These are phyloP conservation scores for Globisporangium echinulatum DNA, from an alignment of 352 stramenopile species.

Conservation along the genomic window DNA sequence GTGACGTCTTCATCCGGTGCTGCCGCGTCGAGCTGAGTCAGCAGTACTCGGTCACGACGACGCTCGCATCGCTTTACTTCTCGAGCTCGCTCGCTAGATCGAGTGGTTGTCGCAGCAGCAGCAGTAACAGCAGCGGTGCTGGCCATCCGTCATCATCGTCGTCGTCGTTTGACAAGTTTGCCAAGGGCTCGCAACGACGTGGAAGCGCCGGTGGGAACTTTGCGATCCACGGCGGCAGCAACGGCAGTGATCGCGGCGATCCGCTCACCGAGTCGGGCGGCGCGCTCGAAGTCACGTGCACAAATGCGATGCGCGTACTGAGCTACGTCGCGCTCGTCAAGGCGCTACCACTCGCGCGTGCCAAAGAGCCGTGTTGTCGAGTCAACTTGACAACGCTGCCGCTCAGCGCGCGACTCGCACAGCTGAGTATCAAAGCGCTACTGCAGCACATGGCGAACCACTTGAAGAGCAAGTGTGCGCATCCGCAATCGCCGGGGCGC, in stretches of 20 bases:
- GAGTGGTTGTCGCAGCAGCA: neutral
- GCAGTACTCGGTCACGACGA: slow-evolving; percentile 13
- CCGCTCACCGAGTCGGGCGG: slow-evolving; percentile 1
- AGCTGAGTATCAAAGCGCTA: slow-evolving; percentile 42
- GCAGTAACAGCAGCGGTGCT: neutral
- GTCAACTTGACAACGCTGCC: slow-evolving; percentile 3
- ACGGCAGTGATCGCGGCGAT: neutral
- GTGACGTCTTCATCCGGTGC: slow-evolving; percentile 52
- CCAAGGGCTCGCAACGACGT: slow-evolving; percentile 1
- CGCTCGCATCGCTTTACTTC: slow-evolving; percentile 15
- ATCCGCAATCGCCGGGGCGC: neutral
- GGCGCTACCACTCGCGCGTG: slow-evolving; percentile 24
- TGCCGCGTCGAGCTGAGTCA: slow-evolving; percentile 24
- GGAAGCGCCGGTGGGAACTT: slow-evolving; percentile 7
- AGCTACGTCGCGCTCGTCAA: slow-evolving; percentile 24
- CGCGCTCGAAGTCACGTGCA: slow-evolving; percentile 13
- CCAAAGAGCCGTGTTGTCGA: slow-evolving; percentile 15
- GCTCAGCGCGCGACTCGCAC: slow-evolving; percentile 22
- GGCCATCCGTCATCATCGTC: neutral
- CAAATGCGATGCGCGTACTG: slow-evolving; percentile 12
- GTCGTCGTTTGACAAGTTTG: neutral
- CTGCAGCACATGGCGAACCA: slow-evolving; percentile 48
- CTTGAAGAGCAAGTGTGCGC: slow-evolving; percentile 18
- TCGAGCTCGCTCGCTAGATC: slow-evolving; percentile 1
- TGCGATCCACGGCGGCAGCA: slow-evolving; percentile 6